These are phyloP conservation scores for Auriculariales sp. DNA, from an alignment of 768 basidiomycete species.

Conservation along the genomic window DNA sequence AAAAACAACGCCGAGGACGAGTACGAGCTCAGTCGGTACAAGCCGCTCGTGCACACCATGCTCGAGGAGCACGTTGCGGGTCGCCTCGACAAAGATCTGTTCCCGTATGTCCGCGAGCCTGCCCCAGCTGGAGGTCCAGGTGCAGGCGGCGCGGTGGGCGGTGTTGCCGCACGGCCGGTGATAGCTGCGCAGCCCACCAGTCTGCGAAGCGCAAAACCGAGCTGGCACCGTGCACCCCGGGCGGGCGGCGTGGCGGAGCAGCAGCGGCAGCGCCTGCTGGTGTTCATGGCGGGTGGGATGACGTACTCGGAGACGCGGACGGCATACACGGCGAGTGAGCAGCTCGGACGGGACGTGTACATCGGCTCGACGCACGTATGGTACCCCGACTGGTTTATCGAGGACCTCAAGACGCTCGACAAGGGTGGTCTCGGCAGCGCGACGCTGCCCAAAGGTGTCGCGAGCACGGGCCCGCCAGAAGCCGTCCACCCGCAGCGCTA, in stretches of 20 bases:
- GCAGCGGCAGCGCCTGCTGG: constrained; percentile 60
- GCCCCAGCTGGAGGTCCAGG: too few relatives aligned
- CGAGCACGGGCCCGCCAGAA: constrained; percentile 4
- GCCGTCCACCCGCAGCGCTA: constrained; percentile 36
- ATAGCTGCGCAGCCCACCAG: constrained; percentile 39
- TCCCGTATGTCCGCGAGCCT: constrained; percentile 82
- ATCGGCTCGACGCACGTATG: constrained; percentile 79
- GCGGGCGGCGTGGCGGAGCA: constrained; percentile 32
- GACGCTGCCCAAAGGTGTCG: constrained; percentile 24
- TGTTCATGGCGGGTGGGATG: constrained; percentile 91
- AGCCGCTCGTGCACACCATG: constrained; percentile 65
- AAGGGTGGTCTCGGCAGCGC: constrained; percentile 74
- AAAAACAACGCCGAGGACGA: constrained; percentile 71
- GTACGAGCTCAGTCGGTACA: constrained; percentile 91
- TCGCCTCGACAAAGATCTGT: constrained; percentile 61
- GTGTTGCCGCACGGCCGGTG: constrained; percentile 30
- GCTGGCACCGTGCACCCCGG: constrained; percentile 71
- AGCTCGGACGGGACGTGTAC: constrained; percentile 75
- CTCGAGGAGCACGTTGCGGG: constrained; percentile 76
- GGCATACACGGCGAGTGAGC: constrained; percentile 61
- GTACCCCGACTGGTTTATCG: constrained; percentile 73
- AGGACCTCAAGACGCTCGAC: constrained; percentile 78
- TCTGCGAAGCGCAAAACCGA: constrained; percentile 76
- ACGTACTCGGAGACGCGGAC: constrained; percentile 92
- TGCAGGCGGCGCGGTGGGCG: constrained; percentile 19